Conservation (phyloP, 805 yeast genomes). For the Saccharomyces cerevisiae region DNA sequence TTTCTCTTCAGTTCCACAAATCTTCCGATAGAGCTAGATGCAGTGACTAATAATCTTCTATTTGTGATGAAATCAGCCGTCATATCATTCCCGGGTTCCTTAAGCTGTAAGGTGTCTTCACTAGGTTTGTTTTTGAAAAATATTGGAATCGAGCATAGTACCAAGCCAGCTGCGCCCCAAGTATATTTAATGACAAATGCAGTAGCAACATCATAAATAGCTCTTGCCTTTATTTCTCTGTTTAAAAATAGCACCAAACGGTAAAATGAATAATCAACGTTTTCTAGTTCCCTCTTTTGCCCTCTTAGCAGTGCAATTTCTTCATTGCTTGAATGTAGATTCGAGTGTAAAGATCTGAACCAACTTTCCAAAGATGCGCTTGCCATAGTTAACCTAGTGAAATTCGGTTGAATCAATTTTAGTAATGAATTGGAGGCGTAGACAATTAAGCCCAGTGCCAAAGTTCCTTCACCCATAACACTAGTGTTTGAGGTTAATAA, state of each 20-base stretch:
- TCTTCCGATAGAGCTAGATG: conserved; percentile 82
- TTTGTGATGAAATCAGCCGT: conserved; percentile 87
- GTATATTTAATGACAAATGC: conserved; percentile 83
- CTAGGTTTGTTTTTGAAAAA: conserved; percentile 43
- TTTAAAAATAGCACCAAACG: conserved; percentile 70
- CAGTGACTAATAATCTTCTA: conserved; percentile 71
- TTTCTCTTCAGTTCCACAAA: conserved; percentile 78
- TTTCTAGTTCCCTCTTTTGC: conserved; percentile 67
- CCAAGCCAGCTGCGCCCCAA: conserved; percentile 93
- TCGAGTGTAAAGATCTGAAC: conserved; percentile 74
- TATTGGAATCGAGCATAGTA: conserved; percentile 81
- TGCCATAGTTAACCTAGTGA: conserved; percentile 68
- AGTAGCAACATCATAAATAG: conserved; percentile 76
- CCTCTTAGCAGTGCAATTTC: conserved; percentile 84
- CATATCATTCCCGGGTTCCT: conserved; percentile 26
- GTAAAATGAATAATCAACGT: conserved; percentile 72
- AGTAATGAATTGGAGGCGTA: conserved; percentile 70
- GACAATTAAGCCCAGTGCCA: conserved; percentile 70
- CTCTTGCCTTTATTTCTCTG: conserved; percentile 65
- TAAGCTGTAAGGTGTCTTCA: conserved; percentile 5
- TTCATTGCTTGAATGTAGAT: conserved; percentile 69
- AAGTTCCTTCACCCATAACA: conserved; percentile 60
- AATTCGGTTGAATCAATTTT: conserved; percentile 79
- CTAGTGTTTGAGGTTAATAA: conserved; percentile 42
- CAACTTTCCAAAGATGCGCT: conserved; percentile 78